These are phyloP conservation scores for Elsinoe batatas DNA, from an alignment of 2,329 filamentous ascomycete genomes.

Conservation along the genomic window DNA sequence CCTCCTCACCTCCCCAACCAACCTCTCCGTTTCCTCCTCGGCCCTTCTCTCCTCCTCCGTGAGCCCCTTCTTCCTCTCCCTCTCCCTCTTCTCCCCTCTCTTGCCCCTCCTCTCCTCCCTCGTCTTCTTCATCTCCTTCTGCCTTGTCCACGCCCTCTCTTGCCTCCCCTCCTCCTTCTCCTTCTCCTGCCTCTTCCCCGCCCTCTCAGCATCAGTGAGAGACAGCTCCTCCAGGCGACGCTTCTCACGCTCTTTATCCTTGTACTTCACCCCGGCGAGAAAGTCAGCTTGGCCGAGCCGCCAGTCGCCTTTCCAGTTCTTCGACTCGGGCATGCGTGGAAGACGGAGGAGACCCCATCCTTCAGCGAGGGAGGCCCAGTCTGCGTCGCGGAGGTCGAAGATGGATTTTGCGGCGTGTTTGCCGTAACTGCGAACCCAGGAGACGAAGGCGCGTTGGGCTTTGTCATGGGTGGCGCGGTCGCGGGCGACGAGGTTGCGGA, in stretches of 20 bases:
- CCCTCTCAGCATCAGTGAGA: conserved; percentile 20
- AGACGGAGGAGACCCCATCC: conserved; percentile 81
- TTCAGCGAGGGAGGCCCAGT: conserved; percentile 72
- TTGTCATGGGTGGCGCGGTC: conserved; percentile 73
- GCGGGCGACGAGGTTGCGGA: conserved; percentile 49
- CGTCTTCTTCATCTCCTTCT: conserved; percentile 28
- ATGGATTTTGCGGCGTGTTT: conserved; percentile 89
- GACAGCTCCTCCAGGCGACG: conserved; percentile 30
- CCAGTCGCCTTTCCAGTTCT: conserved; percentile 35
- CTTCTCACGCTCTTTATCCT: conserved; percentile 36
- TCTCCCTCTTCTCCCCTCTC: conserved; percentile 25
- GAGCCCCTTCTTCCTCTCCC: conserved; percentile 25
- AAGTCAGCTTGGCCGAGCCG: conserved; percentile 29
- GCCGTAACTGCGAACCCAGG: conserved; percentile 82
- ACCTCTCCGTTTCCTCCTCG: conserved; percentile 24
- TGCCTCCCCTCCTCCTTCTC: conserved; percentile 24
- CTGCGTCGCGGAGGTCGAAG: conserved; percentile 69
- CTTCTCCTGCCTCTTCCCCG: conserved; percentile 21
- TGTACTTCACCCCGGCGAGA: conserved; percentile 33
- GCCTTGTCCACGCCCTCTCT: conserved; percentile 29
- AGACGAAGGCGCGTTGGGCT: conserved; percentile 83
- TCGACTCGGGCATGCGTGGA: conserved; percentile 83
- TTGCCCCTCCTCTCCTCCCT: conserved; percentile 26
- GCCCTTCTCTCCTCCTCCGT: conserved; percentile 22
- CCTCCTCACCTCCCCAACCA: conserved; percentile 27